These are phyloP conservation scores for Solanum pimpinellifolium DNA, from an alignment of 257 asterid genomes.

Conservation along the genomic window DNA sequence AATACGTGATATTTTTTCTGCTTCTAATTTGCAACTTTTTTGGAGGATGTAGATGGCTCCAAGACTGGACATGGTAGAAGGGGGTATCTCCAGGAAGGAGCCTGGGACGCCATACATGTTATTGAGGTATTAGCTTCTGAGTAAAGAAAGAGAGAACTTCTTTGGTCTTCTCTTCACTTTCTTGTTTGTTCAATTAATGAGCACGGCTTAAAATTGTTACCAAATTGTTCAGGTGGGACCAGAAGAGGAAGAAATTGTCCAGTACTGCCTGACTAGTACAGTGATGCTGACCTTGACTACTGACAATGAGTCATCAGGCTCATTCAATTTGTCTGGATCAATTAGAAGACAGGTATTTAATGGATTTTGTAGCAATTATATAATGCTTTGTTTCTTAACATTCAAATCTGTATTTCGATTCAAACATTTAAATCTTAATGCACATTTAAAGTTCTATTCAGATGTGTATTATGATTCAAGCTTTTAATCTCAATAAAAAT, in stretches of 20 bases:
- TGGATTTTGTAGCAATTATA: background rate
- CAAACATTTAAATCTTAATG: background rate
- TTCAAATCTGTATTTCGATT: background rate
- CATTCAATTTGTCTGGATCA: conserved; percentile 92
- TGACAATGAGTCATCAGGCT: conserved; percentile 67
- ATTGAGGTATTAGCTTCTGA: conserved; percentile 51
- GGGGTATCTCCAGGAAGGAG: conserved; percentile 88
- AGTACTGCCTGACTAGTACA: conserved; percentile 83
- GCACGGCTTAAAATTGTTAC: background rate
- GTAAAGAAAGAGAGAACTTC: background rate
- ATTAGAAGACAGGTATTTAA: conserved; percentile 86
- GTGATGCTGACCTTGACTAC: conserved; percentile 96
- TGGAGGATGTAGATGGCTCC: conserved; percentile 64
- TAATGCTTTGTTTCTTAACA: background rate
- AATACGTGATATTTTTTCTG: background rate
- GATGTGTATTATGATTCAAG: background rate
- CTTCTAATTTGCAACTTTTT: conserved; percentile 7
- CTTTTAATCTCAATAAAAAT: background rate
- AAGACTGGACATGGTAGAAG: conserved; percentile 75
- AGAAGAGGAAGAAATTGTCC: conserved; percentile 70
- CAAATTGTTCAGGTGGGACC: conserved; percentile 49
- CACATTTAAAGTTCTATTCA: background rate
- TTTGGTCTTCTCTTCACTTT: background rate
- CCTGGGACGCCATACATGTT: conserved; percentile 99
- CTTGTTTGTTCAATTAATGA: background rate